Evolutionary conservation across 2,329 filamentous ascomycete species (phyloP), one percentile per base, ranked within the genome.

Genomic region (Penicillium sp.): DNA sequence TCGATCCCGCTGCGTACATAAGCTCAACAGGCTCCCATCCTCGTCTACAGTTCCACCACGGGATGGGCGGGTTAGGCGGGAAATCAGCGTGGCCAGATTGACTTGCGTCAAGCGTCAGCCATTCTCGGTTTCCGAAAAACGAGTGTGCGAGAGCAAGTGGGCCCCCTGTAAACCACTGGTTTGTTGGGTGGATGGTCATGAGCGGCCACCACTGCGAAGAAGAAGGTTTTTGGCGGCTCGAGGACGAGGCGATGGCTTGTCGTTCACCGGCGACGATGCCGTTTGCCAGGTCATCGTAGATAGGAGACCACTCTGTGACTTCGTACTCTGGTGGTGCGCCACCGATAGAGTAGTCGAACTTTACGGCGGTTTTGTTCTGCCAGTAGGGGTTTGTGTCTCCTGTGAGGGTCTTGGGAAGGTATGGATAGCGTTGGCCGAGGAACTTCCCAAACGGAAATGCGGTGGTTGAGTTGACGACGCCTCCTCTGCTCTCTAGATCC

Each of bases 41-140:
- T 5, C 60, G 47, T 8, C 60, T 48, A 30, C 55, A 58, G 44
- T 62, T 62, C 60, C 60, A 62, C 60, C 55, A 62, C n/a, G 55
- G 54, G 29, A 62, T 55, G 7, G 60, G 60, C 15, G 60, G 55
- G 26, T 62, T 58, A 29, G 60, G 60, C 23, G 60, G 47, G n/a
- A 48, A 58, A 41, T 62, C 60, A 15, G 35, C 31, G 21, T 62
- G 60, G 6, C 60, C 60, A 19, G 55, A 58, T 29, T 62, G 60
- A 11, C 48, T 54, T 19, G n/a, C 41, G 30, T 62, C 60, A 2
- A 62, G 48, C 6, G 60, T 62, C 23, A 62, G 49, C 60, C 60
- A 62, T 17, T 13, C 21, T 13, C 55, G 41, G 45, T 55, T 29
- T 9, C 55, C 60, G 47, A 58, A 58, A 11, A 54, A 58, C 2